phyloP scores from a whole-genome alignment of 1,284 basidiomycete species.

The Apiotrichum brassicae region DNA sequence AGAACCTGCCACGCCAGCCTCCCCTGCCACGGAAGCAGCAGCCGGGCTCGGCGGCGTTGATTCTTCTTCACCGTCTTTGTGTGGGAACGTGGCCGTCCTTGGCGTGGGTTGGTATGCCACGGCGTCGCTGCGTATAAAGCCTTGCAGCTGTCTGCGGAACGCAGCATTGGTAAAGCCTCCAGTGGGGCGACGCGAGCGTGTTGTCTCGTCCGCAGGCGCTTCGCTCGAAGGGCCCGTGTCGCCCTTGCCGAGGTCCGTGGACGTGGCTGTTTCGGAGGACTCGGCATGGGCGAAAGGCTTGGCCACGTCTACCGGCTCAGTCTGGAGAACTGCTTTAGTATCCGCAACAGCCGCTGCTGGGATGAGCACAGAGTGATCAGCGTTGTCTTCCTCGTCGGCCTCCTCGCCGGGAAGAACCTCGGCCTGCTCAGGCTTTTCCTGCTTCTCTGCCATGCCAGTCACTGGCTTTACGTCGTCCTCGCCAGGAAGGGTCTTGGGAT shows the following conservation, averaged over 20 bases:
- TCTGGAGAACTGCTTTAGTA: no score
- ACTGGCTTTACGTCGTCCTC: background rate
- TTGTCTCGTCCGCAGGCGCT: background rate
- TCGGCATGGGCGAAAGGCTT: no score
- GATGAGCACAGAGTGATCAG: background rate
- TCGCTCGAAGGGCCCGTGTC: background rate
- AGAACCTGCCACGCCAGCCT: no score
- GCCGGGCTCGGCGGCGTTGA: background rate
- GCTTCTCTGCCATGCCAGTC: background rate
- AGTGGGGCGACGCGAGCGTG: background rate
- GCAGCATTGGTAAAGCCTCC: conserved; percentile 1
- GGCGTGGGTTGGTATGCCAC: background rate
- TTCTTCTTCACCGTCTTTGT: background rate
- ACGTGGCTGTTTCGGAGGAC: background rate
- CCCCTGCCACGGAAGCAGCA: background rate
- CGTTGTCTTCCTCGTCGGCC: conserved; percentile 1
- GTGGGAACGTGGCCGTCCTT: background rate
- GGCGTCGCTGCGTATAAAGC: conserved; percentile 5
- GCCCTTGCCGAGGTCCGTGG: background rate
- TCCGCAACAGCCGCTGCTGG: no score
- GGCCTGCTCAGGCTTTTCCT: background rate
- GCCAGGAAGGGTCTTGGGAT: background rate
- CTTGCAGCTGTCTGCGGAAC: conserved; percentile 9
- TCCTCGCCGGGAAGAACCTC: background rate
- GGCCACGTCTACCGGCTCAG: background rate